Percentiles rank a stretch among this genome's conserved stretches.
phyloP scores from a whole-genome alignment of 2,329 filamentous ascomycete species.

The Neonectria faginata region DNA sequence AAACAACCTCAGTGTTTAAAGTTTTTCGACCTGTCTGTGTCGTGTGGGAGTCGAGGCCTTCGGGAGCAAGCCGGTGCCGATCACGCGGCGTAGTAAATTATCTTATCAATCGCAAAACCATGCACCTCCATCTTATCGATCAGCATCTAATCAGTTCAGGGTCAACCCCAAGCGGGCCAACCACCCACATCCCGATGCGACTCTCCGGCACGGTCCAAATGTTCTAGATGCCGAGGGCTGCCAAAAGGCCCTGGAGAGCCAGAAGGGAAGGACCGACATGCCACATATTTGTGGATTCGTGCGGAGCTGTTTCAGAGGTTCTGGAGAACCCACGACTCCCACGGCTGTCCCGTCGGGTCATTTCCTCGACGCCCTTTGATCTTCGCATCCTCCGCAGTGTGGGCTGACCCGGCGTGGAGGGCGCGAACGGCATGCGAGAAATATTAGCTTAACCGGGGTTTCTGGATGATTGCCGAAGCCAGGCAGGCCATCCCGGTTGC shows the following conservation, averaged over 20 bases:
- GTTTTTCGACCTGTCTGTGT: background rate
- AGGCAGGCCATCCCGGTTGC: background rate
- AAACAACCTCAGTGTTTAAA: slow-evolving; percentile 10
- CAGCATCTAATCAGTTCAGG: slow-evolving; percentile 27
- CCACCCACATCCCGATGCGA: background rate
- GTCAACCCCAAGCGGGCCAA: background rate
- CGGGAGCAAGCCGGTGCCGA: background rate
- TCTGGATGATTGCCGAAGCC: background rate
- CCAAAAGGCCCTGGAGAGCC: background rate
- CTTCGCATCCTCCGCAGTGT: background rate
- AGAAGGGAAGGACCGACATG: background rate
- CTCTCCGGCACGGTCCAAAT: background rate
- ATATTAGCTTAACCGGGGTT: background rate
- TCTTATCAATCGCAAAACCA: slow-evolving; percentile 33
- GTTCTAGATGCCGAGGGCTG: slow-evolving; percentile 7
- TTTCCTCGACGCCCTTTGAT: background rate
- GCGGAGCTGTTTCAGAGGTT: background rate
- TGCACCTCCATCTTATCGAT: slow-evolving; percentile 27
- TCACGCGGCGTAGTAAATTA: slow-evolving; percentile 9
- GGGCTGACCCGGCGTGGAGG: background rate
- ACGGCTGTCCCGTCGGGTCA: background rate
- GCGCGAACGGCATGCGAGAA: background rate
- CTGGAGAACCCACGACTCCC: background rate
- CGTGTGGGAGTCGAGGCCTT: background rate
- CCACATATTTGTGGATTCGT: background rate